Evolutionary conservation across 164 flowering plant genomes (phyloP).

Genomic region (Magnolia officinalis): DNA sequence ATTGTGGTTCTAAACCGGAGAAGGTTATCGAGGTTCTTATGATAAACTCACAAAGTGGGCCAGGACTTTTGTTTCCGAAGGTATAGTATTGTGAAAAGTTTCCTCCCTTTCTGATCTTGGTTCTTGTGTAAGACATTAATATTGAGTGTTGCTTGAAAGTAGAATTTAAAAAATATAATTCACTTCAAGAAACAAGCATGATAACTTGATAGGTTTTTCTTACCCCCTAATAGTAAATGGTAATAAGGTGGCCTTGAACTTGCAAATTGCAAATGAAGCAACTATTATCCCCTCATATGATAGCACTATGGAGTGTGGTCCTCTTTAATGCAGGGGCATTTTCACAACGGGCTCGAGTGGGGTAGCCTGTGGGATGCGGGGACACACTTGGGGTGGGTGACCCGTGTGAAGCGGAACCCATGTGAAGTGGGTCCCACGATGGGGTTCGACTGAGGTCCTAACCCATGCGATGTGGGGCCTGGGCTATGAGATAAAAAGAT

Average conservation of each 20-base stretch:
- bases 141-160: not conserved
- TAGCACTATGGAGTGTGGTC: too few relatives aligned
- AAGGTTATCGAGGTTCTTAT: conserved; percentile 67
- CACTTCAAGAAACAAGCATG: not conserved
- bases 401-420: too few relatives aligned
- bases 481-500: too few relatives aligned
- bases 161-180: not conserved
- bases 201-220: not conserved
- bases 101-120: not conserved
- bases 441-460: too few relatives aligned
- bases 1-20: conserved; percentile 28
- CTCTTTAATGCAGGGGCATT: too few relatives aligned
- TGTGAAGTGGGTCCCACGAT: too few relatives aligned
- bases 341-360: too few relatives aligned
- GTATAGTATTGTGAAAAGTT: conserved; percentile 21
- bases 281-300: not conserved
- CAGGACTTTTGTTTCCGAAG: conserved; percentile 88
- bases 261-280: not conserved
- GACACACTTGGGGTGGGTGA: too few relatives aligned
- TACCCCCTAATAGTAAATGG: not conserved
- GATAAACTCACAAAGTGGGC: conserved; percentile 82
- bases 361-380: too few relatives aligned
- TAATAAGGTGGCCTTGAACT: not conserved
- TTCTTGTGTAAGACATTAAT: not conserved
- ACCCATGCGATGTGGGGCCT: too few relatives aligned